These are phyloP conservation scores for Claviceps africana DNA, from an alignment of 2,329 filamentous ascomycete genomes.

Conservation along the genomic window DNA sequence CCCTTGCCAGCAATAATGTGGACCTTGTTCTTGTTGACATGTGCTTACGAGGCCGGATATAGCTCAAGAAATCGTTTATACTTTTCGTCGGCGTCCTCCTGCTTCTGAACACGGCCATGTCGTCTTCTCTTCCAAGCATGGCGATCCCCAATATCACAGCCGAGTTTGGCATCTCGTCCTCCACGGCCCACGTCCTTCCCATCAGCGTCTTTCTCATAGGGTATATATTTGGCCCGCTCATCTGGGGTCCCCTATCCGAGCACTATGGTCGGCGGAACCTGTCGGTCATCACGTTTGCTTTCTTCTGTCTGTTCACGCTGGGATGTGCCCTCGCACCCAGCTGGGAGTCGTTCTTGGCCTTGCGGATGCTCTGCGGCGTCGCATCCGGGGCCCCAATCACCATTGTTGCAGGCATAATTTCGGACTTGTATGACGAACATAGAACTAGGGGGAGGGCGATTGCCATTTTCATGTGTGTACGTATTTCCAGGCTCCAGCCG, in stretches of 20 bases:
- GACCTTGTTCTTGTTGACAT: not conserved
- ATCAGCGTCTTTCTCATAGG: slow-evolving; percentile 51
- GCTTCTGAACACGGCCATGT: slow-evolving; percentile 56
- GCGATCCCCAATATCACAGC: slow-evolving; percentile 42
- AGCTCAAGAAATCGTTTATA: slow-evolving; percentile 41
- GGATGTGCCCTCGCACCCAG: slow-evolving; percentile 37
- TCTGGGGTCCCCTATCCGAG: slow-evolving; percentile 53
- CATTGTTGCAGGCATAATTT: slow-evolving; percentile 46
- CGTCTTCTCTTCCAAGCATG: slow-evolving; percentile 50
- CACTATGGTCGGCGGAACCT: slow-evolving; percentile 40
- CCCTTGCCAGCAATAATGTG: not conserved
- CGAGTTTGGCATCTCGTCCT: slow-evolving; percentile 40
- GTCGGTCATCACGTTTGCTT: slow-evolving; percentile 23
- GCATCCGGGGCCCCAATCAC: slow-evolving; percentile 42
- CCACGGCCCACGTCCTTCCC: slow-evolving; percentile 35
- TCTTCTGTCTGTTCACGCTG: slow-evolving; percentile 35
- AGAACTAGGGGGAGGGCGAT: slow-evolving; percentile 42
- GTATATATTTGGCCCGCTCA: slow-evolving; percentile 45
- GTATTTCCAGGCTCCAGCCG: not conserved
- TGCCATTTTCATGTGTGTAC: slow-evolving; percentile 48
- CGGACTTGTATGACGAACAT: slow-evolving; percentile 44
- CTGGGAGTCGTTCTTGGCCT: slow-evolving; percentile 38
- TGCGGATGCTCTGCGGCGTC: slow-evolving; percentile 35
- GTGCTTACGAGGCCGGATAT: not conserved
- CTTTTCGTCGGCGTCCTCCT: slow-evolving; percentile 40